Base-by-base conservation (phyloP, 495 filamentous ascomycete genomes). In the Glarea lozoyensis region DNA sequence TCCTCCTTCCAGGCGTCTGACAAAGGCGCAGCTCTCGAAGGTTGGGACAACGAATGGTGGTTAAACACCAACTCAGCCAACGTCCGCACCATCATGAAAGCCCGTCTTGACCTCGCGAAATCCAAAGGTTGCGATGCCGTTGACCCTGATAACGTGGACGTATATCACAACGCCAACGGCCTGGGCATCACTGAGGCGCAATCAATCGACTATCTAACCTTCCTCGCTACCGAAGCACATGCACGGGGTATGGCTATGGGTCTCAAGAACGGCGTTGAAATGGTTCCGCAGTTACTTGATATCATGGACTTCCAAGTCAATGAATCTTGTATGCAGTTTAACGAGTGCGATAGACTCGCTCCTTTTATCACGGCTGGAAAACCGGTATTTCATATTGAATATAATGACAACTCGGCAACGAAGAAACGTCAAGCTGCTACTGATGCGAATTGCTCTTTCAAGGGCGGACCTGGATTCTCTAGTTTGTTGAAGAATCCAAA, bases 141-240 rank as follows among this genome's bases (percentile, higher is more conserved):
- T 3, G 80, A 85, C 50, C 76, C 78, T 0, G 81, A 85, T 45
- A 85, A 85, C 49, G 67, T 84, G 13, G 81, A 84, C 46, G 80
- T 67, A 2, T 82, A 81, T 46, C 62, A 70, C 40, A 71, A 72
- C 41, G 45, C 68, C 0, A 77, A 76, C 45, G 78, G 77, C 0
- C 56, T 84, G 18, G 57, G 52, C 4, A 57, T 84, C 11, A 81
- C 70, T 2, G 10, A 70, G 35, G 10, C 6, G 7, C 7, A 29
- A 7, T 29, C 25, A 7, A 29, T 29, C 7, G 25, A 29, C 25
- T 29, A 29, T n/a, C 25, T 29, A 7, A 29, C 25, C n/a, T 29
- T 7, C 7, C 25, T 29, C 25, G 25, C 25, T 7, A 7, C 7
- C n/a, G 25, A 29, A n/a, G 25, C 25, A 29, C 25, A 29, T 29